Percentiles rank a stretch among this genome's conserved stretches.
Conservation (phyloP, 306 rosid species). For the Cotoneaster glaucophyllus region DNA sequence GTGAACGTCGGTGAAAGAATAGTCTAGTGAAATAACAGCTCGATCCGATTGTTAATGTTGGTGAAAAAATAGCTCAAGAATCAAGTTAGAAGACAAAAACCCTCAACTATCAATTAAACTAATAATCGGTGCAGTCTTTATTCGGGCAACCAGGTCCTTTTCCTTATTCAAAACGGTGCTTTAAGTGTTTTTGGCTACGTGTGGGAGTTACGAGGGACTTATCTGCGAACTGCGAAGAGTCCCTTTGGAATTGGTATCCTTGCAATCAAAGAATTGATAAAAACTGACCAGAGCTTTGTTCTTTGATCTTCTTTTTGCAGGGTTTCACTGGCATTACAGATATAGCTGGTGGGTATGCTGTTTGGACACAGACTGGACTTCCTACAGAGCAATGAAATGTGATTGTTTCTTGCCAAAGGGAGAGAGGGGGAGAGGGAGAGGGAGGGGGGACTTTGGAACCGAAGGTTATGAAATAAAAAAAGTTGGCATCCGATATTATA, state of each 20-base stretch:
- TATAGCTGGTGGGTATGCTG: slow-evolving; percentile 84
- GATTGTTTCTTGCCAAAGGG: background rate
- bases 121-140: too few species aligned
- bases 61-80: background rate
- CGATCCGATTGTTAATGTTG: too few species aligned
- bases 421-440: background rate
- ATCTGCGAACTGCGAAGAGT: background rate
- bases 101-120: background rate
- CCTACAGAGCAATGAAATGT: slow-evolving; percentile 49
- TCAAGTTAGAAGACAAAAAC: background rate
- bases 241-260: background rate
- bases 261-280: background rate
- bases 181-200: too few species aligned
- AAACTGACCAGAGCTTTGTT: background rate
- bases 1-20: too few species aligned
- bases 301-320: slow-evolving; percentile 22
- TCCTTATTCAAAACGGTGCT: too few species aligned
- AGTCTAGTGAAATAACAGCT: too few species aligned
- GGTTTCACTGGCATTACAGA: slow-evolving; percentile 73
- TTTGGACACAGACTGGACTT: slow-evolving; percentile 74
- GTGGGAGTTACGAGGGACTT: too few species aligned
- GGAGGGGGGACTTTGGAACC: background rate
- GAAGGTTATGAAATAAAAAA: too few species aligned
- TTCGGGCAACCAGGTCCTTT: background rate
- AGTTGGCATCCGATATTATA: too few species aligned